These are phyloP conservation scores for Tricholoma terreum DNA, from an alignment of 768 basidiomycete species.

Conservation along the genomic window DNA sequence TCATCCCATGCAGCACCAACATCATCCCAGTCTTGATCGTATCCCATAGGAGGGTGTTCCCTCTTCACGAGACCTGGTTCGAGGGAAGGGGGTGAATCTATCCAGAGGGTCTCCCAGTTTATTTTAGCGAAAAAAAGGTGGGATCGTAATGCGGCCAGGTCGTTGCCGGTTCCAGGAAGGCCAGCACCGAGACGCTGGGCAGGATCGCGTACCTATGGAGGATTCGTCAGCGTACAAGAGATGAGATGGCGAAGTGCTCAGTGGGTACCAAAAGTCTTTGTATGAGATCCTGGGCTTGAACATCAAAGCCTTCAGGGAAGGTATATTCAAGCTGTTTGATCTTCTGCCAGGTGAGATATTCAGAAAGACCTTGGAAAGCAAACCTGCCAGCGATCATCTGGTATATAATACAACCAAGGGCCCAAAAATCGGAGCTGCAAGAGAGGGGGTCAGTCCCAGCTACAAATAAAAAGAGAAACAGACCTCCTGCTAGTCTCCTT, in stretches of 20 bases:
- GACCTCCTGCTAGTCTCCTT: constrained; percentile 78
- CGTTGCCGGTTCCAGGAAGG: constrained; percentile 33
- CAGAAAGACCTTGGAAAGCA: constrained; percentile 87
- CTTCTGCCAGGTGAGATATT: constrained; percentile 94
- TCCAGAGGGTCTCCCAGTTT: constrained; percentile 67
- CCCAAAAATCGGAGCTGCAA: constrained; percentile 89
- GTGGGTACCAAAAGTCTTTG: constrained; percentile 64
- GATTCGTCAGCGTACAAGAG: not conserved
- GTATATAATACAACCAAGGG: constrained; percentile 89
- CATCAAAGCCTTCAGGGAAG: constrained; percentile 84
- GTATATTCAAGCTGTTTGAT: constrained; percentile 85
- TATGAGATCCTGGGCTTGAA: constrained; percentile 77
- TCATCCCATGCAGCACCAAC: constrained; percentile 55
- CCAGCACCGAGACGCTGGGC: constrained; percentile 58
- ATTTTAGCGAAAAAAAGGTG: constrained; percentile 63
- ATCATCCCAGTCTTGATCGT: constrained; percentile 47
- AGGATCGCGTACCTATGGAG: constrained; percentile 54
- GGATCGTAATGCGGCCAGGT: constrained; percentile 46
- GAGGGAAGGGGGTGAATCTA: constrained; percentile 52
- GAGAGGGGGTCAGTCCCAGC: constrained; percentile 11
- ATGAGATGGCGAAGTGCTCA: not conserved
- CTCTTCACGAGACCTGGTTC: constrained; percentile 58
- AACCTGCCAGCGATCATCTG: constrained; percentile 92
- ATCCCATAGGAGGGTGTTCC: constrained; percentile 29
- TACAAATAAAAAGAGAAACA: constrained; percentile 11